phyloP scores from a whole-genome alignment of 1,284 basidiomycete genomes.

The Mrakiaceae sp. region DNA sequence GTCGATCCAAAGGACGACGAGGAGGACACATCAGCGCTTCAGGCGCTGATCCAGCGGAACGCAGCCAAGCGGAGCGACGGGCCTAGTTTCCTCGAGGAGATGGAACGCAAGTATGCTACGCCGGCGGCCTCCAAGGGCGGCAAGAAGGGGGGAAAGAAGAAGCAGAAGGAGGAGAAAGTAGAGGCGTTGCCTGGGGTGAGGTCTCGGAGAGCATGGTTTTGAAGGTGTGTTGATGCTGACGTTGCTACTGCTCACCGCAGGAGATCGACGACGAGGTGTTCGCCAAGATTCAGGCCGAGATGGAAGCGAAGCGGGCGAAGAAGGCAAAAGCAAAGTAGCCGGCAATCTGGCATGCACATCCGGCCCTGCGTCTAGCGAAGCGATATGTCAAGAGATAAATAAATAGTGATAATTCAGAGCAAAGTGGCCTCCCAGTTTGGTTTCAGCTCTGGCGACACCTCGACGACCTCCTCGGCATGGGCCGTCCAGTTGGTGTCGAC shows the following conservation, averaged over 20 bases:
- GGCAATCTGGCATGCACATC: too few species aligned
- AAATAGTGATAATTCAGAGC: too few species aligned
- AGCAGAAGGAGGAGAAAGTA: conserved; percentile 13
- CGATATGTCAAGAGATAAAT: too few species aligned
- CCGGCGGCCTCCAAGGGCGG: neutral
- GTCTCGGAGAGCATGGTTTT: conserved; percentile 10
- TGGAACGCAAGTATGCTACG: neutral
- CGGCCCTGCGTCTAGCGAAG: too few species aligned
- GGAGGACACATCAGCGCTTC: conserved; percentile 6
- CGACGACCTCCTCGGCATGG: too few species aligned
- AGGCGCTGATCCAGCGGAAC: conserved; percentile 12
- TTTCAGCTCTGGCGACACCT: too few species aligned
- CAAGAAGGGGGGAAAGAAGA: conserved; percentile 12
- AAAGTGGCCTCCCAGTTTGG: too few species aligned
- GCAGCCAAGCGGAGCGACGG: conserved; percentile 5
- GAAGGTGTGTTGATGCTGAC: conserved; percentile 12
- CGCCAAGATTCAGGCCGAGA: conserved; percentile 7
- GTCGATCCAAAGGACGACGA: conserved; percentile 1
- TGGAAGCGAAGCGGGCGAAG: neutral
- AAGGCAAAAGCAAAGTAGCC: too few species aligned
- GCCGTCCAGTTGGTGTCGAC: too few species aligned
- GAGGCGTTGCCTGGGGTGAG: neutral
- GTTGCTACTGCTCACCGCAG: conserved; percentile 8
- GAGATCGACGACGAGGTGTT: conserved; percentile 19
- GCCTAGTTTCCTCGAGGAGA: conserved; percentile 2